Evolutionary conservation across 352 stramenopile genomes (phyloP).

Genomic region (Phytophthora boehmeriae): DNA sequence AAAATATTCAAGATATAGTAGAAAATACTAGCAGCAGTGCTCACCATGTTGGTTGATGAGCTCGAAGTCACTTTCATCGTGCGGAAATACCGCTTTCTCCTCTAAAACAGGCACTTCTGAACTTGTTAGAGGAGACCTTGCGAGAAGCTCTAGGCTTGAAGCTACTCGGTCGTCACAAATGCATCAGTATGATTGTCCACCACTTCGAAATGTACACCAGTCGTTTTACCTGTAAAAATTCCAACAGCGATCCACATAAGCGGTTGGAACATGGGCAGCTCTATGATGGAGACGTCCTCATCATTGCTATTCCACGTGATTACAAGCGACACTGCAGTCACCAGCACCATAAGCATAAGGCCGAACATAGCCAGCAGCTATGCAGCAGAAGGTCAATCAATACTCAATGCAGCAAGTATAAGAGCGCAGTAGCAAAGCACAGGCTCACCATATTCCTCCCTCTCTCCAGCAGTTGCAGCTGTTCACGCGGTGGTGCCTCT

Average conservation of each 20-base stretch:
- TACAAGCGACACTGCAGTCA: constrained; percentile 61
- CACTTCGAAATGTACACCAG: not conserved
- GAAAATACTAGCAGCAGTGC: not conserved
- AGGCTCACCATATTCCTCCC: constrained; percentile 57
- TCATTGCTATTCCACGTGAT: constrained; percentile 64
- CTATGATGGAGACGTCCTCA: constrained; percentile 32
- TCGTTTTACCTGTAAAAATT: constrained; percentile 65
- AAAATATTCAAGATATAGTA: not conserved
- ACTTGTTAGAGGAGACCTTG: constrained; percentile 17
- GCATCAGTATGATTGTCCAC: constrained; percentile 5
- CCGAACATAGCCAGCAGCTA: constrained; percentile 76
- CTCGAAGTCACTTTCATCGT: constrained; percentile 63
- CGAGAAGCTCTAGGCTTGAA: constrained; percentile 58
- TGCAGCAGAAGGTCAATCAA: too few species aligned
- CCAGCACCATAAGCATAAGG: constrained; percentile 70
- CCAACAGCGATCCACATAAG: constrained; percentile 83
- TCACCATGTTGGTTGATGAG: constrained; percentile 53
- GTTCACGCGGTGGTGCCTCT: constrained; percentile 37
- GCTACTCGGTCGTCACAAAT: constrained; percentile 24
- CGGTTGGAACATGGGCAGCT: constrained; percentile 80
- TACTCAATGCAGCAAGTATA: not conserved
- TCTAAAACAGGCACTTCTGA: constrained; percentile 46
- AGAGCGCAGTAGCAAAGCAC: not conserved
- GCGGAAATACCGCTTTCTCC: constrained; percentile 63
- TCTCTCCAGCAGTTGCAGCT: constrained; percentile 47